Base-by-base conservation (phyloP, 495 filamentous ascomycete genomes). In the Annulohypoxylon nitens region DNA sequence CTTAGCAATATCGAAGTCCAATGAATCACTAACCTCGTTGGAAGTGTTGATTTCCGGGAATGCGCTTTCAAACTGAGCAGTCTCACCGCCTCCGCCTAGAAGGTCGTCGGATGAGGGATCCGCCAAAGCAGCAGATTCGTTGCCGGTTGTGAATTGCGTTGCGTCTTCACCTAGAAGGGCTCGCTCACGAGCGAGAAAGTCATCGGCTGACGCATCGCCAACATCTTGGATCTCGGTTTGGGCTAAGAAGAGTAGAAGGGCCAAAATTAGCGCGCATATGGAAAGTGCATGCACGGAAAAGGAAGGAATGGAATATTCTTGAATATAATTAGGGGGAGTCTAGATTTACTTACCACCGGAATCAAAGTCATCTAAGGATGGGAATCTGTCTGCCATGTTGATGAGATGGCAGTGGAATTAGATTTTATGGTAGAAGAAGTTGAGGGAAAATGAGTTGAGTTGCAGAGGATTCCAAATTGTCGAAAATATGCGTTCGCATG, bases 361-460 rank as follows among this genome's bases (percentile, higher is more conserved):
- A 78, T 95, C 92, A 81, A 98, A 94, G 79, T 98, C 96, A 81
- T 99, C 96, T 79, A 99, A 84, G 20, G 96, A 97, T 61, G 96
- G 96, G 82, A 99, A 99, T 78, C 95, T 87, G 83, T 98, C 94
- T 20, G 96, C 95, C 96, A 99, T 99, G 53, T 78, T 79, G 77
- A 69, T 20, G 36, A 25, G 36, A 54, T 45, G 50, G 60, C 41
- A 62, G 69, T 71, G 48, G 34, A 41, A 41, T 57, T 41, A 14
- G 33, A 47, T 3, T 0, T 54, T n/a, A n/a, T 16, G 59, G 2
- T 7, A 11, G n/a, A 54, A 54, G 23, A n/a, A 30, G n/a, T 67
- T 60, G 3, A 14, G 37, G 51, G 11, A 20, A 30, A 9, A 51
- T 11, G n/a, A 47, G 47, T 54, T 34, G 11, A 47, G 47, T 54